Percentiles rank a stretch among this genome's conserved stretches.
Evolutionary conservation across 257 asterid genomes (phyloP).

Genomic region (Scutellaria galericulata): DNA sequence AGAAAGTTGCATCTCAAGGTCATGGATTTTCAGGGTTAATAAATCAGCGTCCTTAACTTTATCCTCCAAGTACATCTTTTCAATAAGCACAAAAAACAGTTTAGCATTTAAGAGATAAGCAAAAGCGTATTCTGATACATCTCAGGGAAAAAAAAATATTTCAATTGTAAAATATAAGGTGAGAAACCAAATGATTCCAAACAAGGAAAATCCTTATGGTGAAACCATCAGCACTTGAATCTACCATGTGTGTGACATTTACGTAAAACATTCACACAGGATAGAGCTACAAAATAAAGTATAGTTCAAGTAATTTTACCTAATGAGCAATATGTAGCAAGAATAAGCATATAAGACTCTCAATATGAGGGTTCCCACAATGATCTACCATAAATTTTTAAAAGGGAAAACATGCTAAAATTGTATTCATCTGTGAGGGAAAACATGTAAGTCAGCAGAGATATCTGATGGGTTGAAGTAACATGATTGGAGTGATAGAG

Average conservation of each 20-base stretch:
- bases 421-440: not conserved
- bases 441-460: not conserved
- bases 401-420: not conserved
- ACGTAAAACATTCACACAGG: not conserved
- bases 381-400: not conserved
- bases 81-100: constrained; percentile 34
- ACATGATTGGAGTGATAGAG: not conserved
- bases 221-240: constrained; percentile 22
- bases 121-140: constrained; percentile 14
- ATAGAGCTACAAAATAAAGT: not conserved
- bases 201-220: constrained; percentile 2
- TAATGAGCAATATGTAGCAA: not conserved
- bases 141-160: constrained; percentile 20
- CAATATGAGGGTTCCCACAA: not conserved
- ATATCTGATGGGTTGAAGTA: not conserved
- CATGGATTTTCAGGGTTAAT: constrained; percentile 56
- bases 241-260: constrained; percentile 5
- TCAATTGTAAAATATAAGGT: not conserved
- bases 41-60: constrained; percentile 57
- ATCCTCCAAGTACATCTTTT: constrained; percentile 73
- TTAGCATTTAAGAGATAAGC: constrained; percentile 4
- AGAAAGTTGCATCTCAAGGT: constrained; percentile 72
- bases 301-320: constrained; percentile 6
- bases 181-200: constrained; percentile 14
- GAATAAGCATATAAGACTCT: constrained; percentile 5